Base-by-base conservation (phyloP, 2,329 filamentous ascomycete genomes). In the Myriosclerotinia curreyana region DNA sequence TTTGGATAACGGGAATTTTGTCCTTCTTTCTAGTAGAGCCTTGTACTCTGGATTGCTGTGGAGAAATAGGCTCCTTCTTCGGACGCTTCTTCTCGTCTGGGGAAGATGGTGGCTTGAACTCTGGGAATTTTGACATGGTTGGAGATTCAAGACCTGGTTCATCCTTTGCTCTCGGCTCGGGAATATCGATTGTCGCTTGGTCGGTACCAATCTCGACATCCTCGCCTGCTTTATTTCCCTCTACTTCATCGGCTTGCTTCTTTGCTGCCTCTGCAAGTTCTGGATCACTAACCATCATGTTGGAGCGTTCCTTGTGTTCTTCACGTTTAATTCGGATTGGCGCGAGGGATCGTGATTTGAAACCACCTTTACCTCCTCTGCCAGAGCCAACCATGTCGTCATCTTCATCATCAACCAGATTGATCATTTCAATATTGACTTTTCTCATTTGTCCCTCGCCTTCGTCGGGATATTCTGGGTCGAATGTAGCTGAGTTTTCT, bases 1-100 rank as follows among this genome's bases (percentile, higher is more conserved):
- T 84, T 66, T 83, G 80, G 46, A 82, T 75, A 28, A 77, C 75
- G 0, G 79, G 79, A 54, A 77, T 75, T 44, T 51, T 59, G 15
- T 49, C 42, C 46, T 63, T 63, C 44, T 40, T 49, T 49, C 20
- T 54, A 20, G 25, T 53, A 20, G 40, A 40, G 42, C 55, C 52
- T 20, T 25, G 20, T n/a, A 40, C 22, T 52, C 36, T 58, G 6
- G 42, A 38, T 25, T 63, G 44, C 38, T 48, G 40, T 17, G 56
- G 22, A 38, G 44, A 53, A 31, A 36, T 22, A n/a, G 44, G 50
- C 48, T 60, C 59, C 22, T 38, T 68, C 49, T 59, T 59, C 2
- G 15, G 31, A 36, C 25, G 53, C 20, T 49, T 63, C 44, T 58
- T 63, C 28, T 63, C 20, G 59, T 66, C 59, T 3, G 61, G 61